Base-by-base conservation (phyloP, 345 rosid species). In the Melaleuca quinquenervia region DNA sequence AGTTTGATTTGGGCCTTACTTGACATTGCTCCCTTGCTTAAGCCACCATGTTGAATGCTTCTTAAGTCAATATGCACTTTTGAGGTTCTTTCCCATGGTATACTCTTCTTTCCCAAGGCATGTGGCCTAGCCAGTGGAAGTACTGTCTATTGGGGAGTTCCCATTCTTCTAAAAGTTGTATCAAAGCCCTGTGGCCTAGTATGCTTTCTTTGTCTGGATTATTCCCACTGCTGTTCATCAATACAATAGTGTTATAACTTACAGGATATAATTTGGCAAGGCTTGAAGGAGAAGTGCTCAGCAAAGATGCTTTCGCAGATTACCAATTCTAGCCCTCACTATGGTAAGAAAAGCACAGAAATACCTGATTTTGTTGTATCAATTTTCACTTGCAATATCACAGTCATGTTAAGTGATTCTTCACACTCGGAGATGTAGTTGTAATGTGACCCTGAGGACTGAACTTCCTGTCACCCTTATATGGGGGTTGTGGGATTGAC, bases 231-330 rank as follows among this genome's bases (percentile, higher is more conserved):
- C 80, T 32, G 80, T 70, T 5, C 24, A 21, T 36, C 80, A 70
- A 48, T 70, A 70, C 7, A 29, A 36, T 32, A 70, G 29, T 48
- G 83, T 52, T 84, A 18, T 86, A 82, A 76, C 88, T 78, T 20
- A 18, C 92, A 96, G 98, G 94, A 91, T 90, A 87, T 95, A 85
- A 90, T 94, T 85, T 88, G 91, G 93, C 90, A 87, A 89, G 98
- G 92, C 87, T 93, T 95, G 84, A 84, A 87, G 44, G 92, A 94
- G 91, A 90, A 64, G 49, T 95, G 97, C 84, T 88, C 93, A 6
- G 98, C 95, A 11, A 95, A 92, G 94, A 90, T 95, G 92, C 85
- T 94, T 58, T 94, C 88, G 54, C 85, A 41, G 52, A 90, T 92
- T 89, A 86, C 93, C 84, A 85, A 54, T 89, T 89, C 92, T 56